Evolutionary conservation across 2,329 filamentous ascomycete genomes (phyloP), one percentile per base, ranked within the genome.

Genomic region (Verticillium nonalfalfae): DNA sequence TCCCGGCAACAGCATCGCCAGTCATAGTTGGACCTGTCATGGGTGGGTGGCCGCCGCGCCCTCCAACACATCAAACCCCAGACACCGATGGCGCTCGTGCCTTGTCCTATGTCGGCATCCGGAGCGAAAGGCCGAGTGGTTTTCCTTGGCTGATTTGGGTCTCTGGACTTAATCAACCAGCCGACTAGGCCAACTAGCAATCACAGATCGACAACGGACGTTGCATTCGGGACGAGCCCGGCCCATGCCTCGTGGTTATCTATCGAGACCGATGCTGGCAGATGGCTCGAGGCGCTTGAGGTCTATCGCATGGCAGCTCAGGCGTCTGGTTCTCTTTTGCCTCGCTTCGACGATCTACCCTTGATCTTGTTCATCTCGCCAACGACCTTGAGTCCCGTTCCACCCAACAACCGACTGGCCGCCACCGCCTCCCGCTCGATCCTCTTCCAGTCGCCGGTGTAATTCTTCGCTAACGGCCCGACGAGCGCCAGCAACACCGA

Each of bases 381-480:
- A 18, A 56, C 55, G 14, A 35, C 55, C 21, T 56, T 56, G 55
- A n/a, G 11, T n/a, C 55, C 35, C 2, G 35, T n/a, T 1, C 38
- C 1, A 0, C 18, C 45, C 45, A n/a, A 50, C 21, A 50, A 11
- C 11, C 45, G 45, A 50, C 45, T 50, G 1, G 35, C 45, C 7
- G 36, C 50, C 1, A 59, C 56, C 35, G 60, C 45, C 15, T 59
- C 61, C 34, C 26, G 61, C n/a, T 34, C 31, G 9, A 39, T 55
- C 56, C 56, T 59, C 21, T 39, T 33, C 4, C 60, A 59, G 33
- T 52, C 50, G 13, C 36, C 14, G 59, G 59, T 59, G 31, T 57
- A 57, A 38, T 31, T 52, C 21, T 45, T 34, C 31, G 61, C 61
- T 15, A 40, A 38, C 13, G 61, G 61, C 3, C 61, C 59, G 10